A percentile compares a stretch with the other conserved stretches of the same genome.
phyloP scores from a whole-genome alignment of 1,139 yeast species.

The Saccharomyces hybrid region DNA sequence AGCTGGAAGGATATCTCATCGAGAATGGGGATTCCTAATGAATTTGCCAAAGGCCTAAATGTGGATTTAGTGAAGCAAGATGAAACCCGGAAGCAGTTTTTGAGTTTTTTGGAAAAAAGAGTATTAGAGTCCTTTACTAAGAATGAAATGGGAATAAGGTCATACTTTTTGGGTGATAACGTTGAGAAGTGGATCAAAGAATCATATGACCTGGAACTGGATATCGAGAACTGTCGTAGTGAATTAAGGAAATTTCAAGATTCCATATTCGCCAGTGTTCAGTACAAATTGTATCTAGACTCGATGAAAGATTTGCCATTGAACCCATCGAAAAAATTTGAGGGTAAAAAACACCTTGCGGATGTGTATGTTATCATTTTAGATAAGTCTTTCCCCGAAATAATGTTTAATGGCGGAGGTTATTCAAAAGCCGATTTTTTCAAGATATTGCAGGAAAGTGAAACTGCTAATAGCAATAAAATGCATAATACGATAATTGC shows the following conservation, averaged over 20 bases:
- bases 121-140: conserved; percentile 2
- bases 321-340: background rate
- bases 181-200: conserved; percentile 14
- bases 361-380: conserved; percentile 9
- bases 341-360: conserved; percentile 8
- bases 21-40: background rate
- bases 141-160: conserved; percentile 1
- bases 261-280: conserved; percentile 8
- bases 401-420: background rate
- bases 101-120: conserved; percentile 1
- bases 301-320: conserved; percentile 5
- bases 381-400: background rate
- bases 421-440: background rate
- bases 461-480: conserved; percentile 7
- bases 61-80: background rate
- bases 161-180: conserved; percentile 12
- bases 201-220: conserved; percentile 13
- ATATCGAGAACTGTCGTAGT: conserved; percentile 6
- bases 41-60: background rate
- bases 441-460: background rate
- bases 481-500: conserved; percentile 14
- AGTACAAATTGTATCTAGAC: conserved; percentile 11
- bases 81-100: conserved; percentile 1
- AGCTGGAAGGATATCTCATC: background rate
- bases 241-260: conserved; percentile 7